Evolutionary conservation across 106 monocot species (phyloP), one percentile per base, ranked within the genome.

Genomic region (Platanthera zijinensis): DNA sequence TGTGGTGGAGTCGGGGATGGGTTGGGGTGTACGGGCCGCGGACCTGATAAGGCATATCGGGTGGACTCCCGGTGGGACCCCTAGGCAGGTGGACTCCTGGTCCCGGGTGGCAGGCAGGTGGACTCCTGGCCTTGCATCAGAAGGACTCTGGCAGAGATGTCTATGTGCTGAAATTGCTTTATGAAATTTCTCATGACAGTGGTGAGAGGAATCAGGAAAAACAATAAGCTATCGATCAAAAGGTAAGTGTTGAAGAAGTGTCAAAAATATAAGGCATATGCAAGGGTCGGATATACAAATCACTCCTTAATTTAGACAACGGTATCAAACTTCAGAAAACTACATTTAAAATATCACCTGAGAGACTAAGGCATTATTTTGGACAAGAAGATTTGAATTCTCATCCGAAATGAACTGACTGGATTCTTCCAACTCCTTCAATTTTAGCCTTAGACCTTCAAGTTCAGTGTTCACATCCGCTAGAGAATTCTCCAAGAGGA

Each of bases 401-500:
- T 88, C 69, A 72, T 77, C 71, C 48, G 64, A 52, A 57, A 85
- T 69, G 51, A 66, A 74, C 52, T 76, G 68, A 49, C 17, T 52
- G 48, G n/a, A 83, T 71, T 78, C 71, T 83, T 82, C 80, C 49
- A 67, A 54, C 46, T 48, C 25, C 66, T 72, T 78, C 57, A 82
- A 64, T 47, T 78, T 83, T 67, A 10, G 51, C 50, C 61, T 69
- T 48, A 88, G 52, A 8, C 48, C 57, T 52, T 84, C 79, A 18
- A 79, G 62, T 45, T 86, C 81, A 10, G n/a, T 57, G 72, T 70
- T 74, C 9, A 74, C 78, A 79, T 77, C 61, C 69, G 75, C 81
- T 71, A 89, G 63, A 69, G 76, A 86, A 12, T 74, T 70, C 48
- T 84, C 78, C 76, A 86, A 76, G 50, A 76, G 48, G 25, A 12